A percentile compares a stretch with the other conserved stretches of the same genome.
Conservation (phyloP, 2,329 filamentous ascomycete genomes). For the Madurella mycetomatis region DNA sequence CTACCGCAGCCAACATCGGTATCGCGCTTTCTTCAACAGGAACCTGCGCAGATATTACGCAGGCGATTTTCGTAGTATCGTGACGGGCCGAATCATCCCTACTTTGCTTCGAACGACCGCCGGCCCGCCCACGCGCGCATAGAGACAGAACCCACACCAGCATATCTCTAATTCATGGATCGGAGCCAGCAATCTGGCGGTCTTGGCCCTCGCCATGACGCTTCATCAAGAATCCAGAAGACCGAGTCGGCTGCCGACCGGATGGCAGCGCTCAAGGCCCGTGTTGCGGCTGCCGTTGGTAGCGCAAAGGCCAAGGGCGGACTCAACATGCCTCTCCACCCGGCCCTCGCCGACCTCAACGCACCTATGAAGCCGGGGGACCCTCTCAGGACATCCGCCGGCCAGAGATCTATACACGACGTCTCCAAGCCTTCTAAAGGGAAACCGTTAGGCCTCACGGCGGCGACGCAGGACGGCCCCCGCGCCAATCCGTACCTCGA, state of each 20-base stretch:
- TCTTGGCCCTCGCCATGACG: slow-evolving; percentile 54
- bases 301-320: slow-evolving; percentile 59
- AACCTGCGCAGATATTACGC: too few species aligned
- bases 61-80: neutral
- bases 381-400: slow-evolving; percentile 6
- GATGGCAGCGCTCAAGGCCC: slow-evolving; percentile 72
- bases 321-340: slow-evolving; percentile 71
- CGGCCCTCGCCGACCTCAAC: slow-evolving; percentile 60
- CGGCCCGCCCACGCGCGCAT: neutral
- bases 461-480: slow-evolving; percentile 29
- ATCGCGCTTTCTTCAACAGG: too few species aligned
- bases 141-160: neutral
- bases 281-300: slow-evolving; percentile 70
- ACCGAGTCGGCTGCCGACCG: slow-evolving; percentile 57
- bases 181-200: slow-evolving; percentile 46
- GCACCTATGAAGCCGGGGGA: slow-evolving; percentile 24
- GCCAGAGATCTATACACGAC: slow-evolving; percentile 19
- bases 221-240: slow-evolving; percentile 51
- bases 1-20: too few species aligned
- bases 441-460: slow-evolving; percentile 28
- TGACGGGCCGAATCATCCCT: neutral
- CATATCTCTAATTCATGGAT: slow-evolving; percentile 42
- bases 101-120: neutral
- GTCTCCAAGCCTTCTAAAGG: slow-evolving; percentile 31
- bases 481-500: slow-evolving; percentile 77